Conservation (phyloP, 208 protist genomes). For the Herpetomonas tarakana region DNA sequence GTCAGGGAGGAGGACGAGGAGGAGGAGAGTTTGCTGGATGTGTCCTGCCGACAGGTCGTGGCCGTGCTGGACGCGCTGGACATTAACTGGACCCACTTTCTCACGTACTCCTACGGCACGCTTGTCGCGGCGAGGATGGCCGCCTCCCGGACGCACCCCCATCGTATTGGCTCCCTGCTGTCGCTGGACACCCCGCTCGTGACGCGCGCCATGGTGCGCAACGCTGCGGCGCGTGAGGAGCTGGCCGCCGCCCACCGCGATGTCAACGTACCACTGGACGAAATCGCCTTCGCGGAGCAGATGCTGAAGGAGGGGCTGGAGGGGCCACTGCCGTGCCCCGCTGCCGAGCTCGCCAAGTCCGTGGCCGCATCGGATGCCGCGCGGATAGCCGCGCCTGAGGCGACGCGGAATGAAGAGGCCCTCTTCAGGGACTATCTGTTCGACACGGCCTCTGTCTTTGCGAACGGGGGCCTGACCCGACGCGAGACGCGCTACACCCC, state of each 20-base stretch:
- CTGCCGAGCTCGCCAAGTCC: not conserved
- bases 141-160: conserved; percentile 42
- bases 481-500: conserved; percentile 61
- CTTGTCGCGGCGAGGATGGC: conserved; percentile 79
- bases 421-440: conserved; percentile 67
- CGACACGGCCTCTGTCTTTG: conserved; percentile 29
- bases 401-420: conserved; percentile 25
- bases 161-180: conserved; percentile 68
- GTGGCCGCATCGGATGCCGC: not conserved
- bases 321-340: conserved; percentile 36
- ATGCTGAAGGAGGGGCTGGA: conserved; percentile 45
- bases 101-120: conserved; percentile 72
- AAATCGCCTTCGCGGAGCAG: conserved; percentile 62
- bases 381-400: too few relatives aligned
- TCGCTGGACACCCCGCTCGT: conserved; percentile 77
- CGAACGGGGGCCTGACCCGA: conserved; percentile 43
- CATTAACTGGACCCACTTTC: conserved; percentile 75
- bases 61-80: conserved; percentile 79
- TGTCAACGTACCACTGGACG: conserved; percentile 66
- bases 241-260: conserved; percentile 64
- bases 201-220: conserved; percentile 50
- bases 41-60: conserved; percentile 58
- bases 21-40: conserved; percentile 31
- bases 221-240: conserved; percentile 49
- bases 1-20: conserved; percentile 11